Base-by-base conservation (phyloP, 2,329 filamentous ascomycete genomes). In the Neoarthrinium moseri region DNA sequence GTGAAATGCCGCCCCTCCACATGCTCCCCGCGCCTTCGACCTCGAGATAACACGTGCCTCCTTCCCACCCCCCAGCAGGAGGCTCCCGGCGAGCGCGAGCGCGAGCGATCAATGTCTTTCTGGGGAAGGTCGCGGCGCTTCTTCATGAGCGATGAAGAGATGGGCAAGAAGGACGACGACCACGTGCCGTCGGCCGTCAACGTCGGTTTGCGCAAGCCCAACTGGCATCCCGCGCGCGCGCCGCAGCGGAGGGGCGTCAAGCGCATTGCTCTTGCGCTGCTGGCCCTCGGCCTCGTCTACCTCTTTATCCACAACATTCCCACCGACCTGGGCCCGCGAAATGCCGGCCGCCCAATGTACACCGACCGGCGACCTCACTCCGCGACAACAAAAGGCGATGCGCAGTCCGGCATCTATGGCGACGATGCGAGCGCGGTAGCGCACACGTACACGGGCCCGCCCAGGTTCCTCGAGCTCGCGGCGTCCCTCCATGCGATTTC, bases 401-500 rank as follows among this genome's bases (percentile, higher is more conserved):
- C 50, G 40, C 26, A 32, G 21, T 50, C 33, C 38, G 39, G 45
- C 18, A 33, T 41, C 4, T n/a, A 45, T 20, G 45, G 50, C 33
- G 17, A 42, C 21, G 47, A 50, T 26, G 26, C 49, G 33, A 48
- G 38, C 17, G 24, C 43, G 24, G 43, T 33, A n/a, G 37, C 61
- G 45, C 66, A 74, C 50, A 74, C 75, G 41, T 92, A 86, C 63
- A 80, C 84, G 51, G 91, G 89, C 1, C 79, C 79, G 2, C 75
- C 95, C 54, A 81, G 74, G 56, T 91, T 89, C 60, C 79, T 78
- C 55, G 66, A 79, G 10, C 75, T 96, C 33, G 80, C 78, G 1
- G 59, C 65, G 15, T 83, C 85, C 4, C 70, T 96, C 32, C 78
- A 83, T 33, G 74, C 71, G 11, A 80, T 86, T 34, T 62, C 72